A percentile compares a stretch with the other conserved stretches of the same genome.
These are phyloP conservation scores for Saposhnikovia divaricata DNA, from an alignment of 129 eudicot species.

Conservation along the genomic window DNA sequence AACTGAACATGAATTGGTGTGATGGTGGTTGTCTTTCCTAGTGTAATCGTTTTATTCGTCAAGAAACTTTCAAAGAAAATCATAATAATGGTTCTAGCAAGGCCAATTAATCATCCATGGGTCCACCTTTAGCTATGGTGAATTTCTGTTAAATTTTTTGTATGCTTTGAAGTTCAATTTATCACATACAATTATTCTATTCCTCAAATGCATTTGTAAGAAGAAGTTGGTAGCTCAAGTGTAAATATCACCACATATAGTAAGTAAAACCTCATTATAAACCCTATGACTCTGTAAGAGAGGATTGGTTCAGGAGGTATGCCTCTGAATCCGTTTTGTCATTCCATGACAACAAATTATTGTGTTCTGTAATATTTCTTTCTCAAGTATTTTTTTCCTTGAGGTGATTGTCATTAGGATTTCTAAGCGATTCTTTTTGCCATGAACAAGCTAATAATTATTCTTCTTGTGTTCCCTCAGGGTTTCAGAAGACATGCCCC, in stretches of 20 bases:
- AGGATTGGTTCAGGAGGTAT: not conserved
- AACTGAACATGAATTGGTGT: not conserved
- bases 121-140: not conserved
- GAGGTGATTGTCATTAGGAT: not conserved
- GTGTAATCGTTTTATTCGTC: not conserved
- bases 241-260: not conserved
- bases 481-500: conserved; percentile 88
- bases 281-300: not conserved
- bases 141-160: not conserved
- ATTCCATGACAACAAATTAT: not conserved
- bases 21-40: not conserved
- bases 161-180: not conserved
- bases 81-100: not conserved
- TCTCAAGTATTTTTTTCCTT: not conserved
- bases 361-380: not conserved
- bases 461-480: conserved; percentile 28
- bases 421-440: not conserved
- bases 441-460: not conserved
- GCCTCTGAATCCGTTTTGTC: not conserved
- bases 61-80: not conserved
- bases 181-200: too few species aligned
- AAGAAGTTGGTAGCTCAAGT: not conserved
- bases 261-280: not conserved
- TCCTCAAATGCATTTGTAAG: not conserved
- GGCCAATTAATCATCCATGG: not conserved